Base-by-base conservation (phyloP, 164 flowering plant species). In the Chloranthus sessilifolius region DNA sequence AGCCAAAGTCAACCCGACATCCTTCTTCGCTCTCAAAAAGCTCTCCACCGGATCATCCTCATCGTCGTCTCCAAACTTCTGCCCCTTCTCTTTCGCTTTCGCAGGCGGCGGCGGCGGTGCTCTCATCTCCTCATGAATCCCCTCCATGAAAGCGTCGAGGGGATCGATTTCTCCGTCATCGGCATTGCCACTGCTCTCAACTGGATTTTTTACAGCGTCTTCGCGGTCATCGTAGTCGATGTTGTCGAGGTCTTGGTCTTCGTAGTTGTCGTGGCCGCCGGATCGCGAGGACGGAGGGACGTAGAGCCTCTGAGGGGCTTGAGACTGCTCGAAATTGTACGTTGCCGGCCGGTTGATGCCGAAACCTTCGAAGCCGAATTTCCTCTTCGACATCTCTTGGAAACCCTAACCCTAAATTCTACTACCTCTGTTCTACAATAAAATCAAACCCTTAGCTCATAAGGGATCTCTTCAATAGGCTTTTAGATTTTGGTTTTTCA, bases 41-140 rank as follows among this genome's bases (percentile, higher is more conserved):
- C 95, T 92, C 78, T 84, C 95, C 65, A 88, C 52, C 1, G 94
- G 98, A 72, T 88, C 96, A 26, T 92, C 99, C 10, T 91, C 98
- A 0, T 85, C 94, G 4, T 81, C 83, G 14, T 58, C 62, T 55
- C 39, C 61, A 26, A 73, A 82, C 78, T 67, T 81, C 40, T 75
- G 86, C 22, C 55, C 52, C 73, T 82, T 82, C 66, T 72, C 83
- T 56, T 77, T 82, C 26, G 66, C 50, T 65, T 75, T 70, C 3
- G 83, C 64, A 2, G 74, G 67, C 10, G 81, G 82, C 24, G 39
- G 55, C 14, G 56, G 55, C 11, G 82, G 74, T 4, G 85, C 77
- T 53, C 40, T 74, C 80, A 92, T 74, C 74, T 92, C 99, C 70
- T 86, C 83, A 39, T 86, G 94, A 34, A 92, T 82, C 10, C 89